These are phyloP conservation scores for Cylindrotheca closterium DNA, from an alignment of 108 stramenopile species.

Conservation along the genomic window DNA sequence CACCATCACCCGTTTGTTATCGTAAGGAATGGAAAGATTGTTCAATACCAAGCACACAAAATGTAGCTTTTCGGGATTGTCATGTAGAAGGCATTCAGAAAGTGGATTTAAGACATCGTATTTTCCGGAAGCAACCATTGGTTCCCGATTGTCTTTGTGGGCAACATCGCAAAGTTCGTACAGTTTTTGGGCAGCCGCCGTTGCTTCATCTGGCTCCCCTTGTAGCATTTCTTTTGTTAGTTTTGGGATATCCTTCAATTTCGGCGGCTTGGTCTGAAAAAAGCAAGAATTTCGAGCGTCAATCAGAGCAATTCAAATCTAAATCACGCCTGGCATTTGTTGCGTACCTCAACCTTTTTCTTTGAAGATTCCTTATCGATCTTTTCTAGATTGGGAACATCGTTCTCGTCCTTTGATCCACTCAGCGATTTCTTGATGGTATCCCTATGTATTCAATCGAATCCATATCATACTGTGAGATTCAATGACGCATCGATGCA, in stretches of 20 bases:
- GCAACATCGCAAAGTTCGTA: conserved; percentile 45
- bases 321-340: neutral
- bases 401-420: neutral
- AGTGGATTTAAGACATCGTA: conserved; percentile 38
- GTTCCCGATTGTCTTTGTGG: conserved; percentile 38
- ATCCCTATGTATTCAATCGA: too few relatives aligned
- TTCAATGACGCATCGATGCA: too few relatives aligned
- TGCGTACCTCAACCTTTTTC: neutral
- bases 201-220: conserved; percentile 20
- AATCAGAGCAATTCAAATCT: too few relatives aligned
- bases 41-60: conserved; percentile 35
- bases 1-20: conserved; percentile 44
- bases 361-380: neutral
- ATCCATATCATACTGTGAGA: too few relatives aligned
- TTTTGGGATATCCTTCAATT: conserved; percentile 27
- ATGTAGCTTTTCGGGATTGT: conserved; percentile 33
- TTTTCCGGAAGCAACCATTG: conserved; percentile 39
- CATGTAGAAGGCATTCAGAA: conserved; percentile 27
- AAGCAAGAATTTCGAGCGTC: too few relatives aligned
- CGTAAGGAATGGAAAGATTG: conserved; percentile 36
- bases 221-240: conserved; percentile 27
- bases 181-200: conserved; percentile 25
- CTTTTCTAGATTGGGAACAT: neutral
- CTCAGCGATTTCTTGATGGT: too few relatives aligned
- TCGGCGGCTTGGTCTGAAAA: conserved; percentile 17